Conservation (phyloP, 2,329 filamentous ascomycete species). For the Ambrosiella beaveri region DNA sequence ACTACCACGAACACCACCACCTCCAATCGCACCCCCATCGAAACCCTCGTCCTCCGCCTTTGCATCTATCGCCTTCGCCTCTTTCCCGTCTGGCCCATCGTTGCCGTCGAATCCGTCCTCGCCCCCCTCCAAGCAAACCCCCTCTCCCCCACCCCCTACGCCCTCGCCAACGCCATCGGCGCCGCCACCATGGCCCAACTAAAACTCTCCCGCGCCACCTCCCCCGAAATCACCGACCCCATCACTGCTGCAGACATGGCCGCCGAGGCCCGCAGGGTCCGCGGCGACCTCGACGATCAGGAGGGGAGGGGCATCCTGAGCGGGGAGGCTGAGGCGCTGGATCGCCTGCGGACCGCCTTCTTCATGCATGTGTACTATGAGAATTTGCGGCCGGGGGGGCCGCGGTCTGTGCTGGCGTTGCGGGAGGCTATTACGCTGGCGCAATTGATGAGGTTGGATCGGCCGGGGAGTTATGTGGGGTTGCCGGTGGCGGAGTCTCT, state of each 20-base stretch:
- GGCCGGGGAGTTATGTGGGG: slow-evolving; percentile 13
- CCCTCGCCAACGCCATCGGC: slow-evolving; percentile 28
- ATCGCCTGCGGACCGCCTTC: slow-evolving; percentile 29
- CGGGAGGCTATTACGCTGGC: slow-evolving; percentile 34
- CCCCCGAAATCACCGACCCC: slow-evolving; percentile 18
- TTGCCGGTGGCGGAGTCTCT: slow-evolving; percentile 23
- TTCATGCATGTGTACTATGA: slow-evolving; percentile 36
- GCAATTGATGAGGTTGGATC: slow-evolving; percentile 31
- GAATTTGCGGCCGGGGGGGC: slow-evolving; percentile 28
- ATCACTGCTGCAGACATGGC: slow-evolving; percentile 21
- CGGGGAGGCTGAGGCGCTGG: slow-evolving; percentile 17
- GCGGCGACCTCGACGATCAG: slow-evolving; percentile 13
- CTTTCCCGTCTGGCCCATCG: slow-evolving; percentile 35
- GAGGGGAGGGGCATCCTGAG: not conserved
- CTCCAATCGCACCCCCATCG: not conserved
- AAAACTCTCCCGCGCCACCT: slow-evolving; percentile 20
- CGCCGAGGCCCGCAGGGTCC: slow-evolving; percentile 21
- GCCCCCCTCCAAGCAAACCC: slow-evolving; percentile 21
- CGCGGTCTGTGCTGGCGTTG: slow-evolving; percentile 29
- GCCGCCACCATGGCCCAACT: slow-evolving; percentile 32
- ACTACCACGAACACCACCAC: not conserved
- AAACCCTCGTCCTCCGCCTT: slow-evolving; percentile 15
- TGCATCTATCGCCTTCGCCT: slow-evolving; percentile 32
- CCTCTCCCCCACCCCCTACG: slow-evolving; percentile 21
- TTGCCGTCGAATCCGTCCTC: slow-evolving; percentile 27